phyloP scores from a whole-genome alignment of 306 rosid species.

The Arachis hypogaea region DNA sequence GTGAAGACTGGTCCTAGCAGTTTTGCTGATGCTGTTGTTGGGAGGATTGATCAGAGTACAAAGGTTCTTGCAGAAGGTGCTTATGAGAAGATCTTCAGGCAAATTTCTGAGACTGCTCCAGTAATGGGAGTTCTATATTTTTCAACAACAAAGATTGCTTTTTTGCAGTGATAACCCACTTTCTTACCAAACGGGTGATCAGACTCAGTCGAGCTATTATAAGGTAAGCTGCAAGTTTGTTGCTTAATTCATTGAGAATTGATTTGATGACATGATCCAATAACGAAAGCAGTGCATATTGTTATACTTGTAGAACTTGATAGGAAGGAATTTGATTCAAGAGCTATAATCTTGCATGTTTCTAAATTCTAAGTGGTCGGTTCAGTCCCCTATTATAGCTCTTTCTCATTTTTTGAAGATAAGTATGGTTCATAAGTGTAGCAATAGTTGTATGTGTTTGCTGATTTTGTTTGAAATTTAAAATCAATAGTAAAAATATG shows the following conservation, averaged over 20 bases:
- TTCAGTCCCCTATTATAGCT: neutral
- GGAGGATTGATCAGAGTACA: constrained; percentile 93
- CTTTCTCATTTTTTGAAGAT: neutral
- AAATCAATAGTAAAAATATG: constrained; percentile 4
- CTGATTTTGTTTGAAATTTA: constrained; percentile 23
- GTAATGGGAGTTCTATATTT: constrained; percentile 86
- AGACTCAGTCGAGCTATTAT: constrained; percentile 85
- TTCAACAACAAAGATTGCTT: constrained; percentile 83
- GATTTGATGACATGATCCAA: constrained; percentile 16
- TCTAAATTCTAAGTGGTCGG: neutral
- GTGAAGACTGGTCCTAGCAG: constrained; percentile 91
- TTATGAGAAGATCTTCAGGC: constrained; percentile 87
- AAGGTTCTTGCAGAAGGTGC: constrained; percentile 99
- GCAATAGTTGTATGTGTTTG: neutral
- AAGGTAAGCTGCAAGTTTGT: constrained; percentile 57
- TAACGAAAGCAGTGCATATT: neutral
- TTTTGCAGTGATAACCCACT: constrained; percentile 94
- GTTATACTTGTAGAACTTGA: neutral
- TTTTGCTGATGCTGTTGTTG: constrained; percentile 95
- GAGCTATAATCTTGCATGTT: neutral
- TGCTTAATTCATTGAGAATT: neutral
- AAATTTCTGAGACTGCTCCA: constrained; percentile 80
- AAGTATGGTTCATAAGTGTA: neutral
- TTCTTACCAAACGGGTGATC: constrained; percentile 69
- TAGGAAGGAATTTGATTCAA: constrained; percentile 1